phyloP scores from a whole-genome alignment of 176 grass and related monocot species.

The Chrysopogon serrulatus region DNA sequence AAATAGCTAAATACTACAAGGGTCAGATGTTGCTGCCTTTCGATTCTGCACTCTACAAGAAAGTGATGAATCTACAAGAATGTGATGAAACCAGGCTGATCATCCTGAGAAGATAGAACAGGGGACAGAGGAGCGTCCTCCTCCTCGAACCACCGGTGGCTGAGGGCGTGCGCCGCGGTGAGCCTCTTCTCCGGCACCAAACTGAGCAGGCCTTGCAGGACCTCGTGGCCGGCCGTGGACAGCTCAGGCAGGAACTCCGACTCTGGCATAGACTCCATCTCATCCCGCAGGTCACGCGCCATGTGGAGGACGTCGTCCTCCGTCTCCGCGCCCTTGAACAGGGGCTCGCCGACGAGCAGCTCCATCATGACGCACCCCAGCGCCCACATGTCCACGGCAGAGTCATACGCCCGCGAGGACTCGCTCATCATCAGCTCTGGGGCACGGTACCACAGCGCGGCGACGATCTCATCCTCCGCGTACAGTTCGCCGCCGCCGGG shows the following conservation, averaged over 20 bases:
- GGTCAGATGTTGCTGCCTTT: no score
- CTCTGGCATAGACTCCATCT: neutral
- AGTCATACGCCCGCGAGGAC: neutral
- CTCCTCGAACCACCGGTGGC: conserved; percentile 2
- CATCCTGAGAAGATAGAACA: neutral
- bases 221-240: conserved; percentile 14
- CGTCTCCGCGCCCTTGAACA: conserved; percentile 4
- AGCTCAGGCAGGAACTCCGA: neutral
- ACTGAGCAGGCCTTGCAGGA: conserved; percentile 31
- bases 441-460: neutral
- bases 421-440: neutral
- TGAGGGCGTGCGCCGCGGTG: neutral
- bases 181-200: neutral
- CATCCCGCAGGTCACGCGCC: neutral
- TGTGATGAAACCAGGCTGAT: neutral
- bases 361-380: conserved; percentile 3
- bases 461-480: neutral
- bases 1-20: no score
- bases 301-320: neutral
- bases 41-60: neutral
- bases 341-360: neutral
- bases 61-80: neutral
- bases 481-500: neutral
- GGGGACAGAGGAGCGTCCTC: neutral
- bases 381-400: conserved; percentile 16